phyloP scores from a whole-genome alignment of 83 land plant genomes.

The Picea abies region DNA sequence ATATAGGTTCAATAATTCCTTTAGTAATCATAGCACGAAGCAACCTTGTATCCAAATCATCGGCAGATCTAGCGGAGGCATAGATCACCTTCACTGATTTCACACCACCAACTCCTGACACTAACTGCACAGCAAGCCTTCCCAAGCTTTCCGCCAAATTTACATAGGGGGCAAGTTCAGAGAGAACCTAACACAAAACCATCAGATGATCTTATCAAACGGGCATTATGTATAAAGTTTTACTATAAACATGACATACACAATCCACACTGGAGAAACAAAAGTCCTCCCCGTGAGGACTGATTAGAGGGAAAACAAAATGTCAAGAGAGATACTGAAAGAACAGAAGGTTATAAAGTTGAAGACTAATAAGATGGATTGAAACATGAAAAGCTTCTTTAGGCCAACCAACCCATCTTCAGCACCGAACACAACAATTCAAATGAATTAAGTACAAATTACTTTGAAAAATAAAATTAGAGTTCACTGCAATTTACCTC shows the following conservation, averaged over 20 bases:
- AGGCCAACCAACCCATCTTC: background rate
- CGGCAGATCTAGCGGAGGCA: slow-evolving; percentile 46
- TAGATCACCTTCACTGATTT: slow-evolving; percentile 58
- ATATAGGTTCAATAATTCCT: slow-evolving; percentile 69
- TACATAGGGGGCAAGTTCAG: slow-evolving; percentile 64
- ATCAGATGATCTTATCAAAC: slow-evolving; percentile 6
- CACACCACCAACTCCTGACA: slow-evolving; percentile 62
- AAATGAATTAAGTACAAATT: background rate
- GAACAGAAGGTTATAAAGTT: background rate
- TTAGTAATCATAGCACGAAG: slow-evolving; percentile 77
- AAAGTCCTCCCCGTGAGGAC: background rate
- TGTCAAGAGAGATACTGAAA: too few species aligned
- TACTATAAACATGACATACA: background rate
- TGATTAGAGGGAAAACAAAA: background rate
- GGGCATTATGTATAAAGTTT: background rate
- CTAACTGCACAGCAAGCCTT: slow-evolving; percentile 67
- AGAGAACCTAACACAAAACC: slow-evolving; percentile 40
- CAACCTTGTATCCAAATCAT: slow-evolving; percentile 66
- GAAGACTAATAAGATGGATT: background rate
- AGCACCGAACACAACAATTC: background rate
- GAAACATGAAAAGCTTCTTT: background rate
- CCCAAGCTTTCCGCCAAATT: slow-evolving; percentile 72
- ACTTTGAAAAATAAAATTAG: background rate
- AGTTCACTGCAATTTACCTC: slow-evolving; percentile 38
- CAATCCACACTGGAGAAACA: background rate